Percentiles rank a stretch among this genome's conserved stretches.
These are phyloP conservation scores for Diplodia intermedia DNA, from an alignment of 2,329 filamentous ascomycete genomes.

Conservation along the genomic window DNA sequence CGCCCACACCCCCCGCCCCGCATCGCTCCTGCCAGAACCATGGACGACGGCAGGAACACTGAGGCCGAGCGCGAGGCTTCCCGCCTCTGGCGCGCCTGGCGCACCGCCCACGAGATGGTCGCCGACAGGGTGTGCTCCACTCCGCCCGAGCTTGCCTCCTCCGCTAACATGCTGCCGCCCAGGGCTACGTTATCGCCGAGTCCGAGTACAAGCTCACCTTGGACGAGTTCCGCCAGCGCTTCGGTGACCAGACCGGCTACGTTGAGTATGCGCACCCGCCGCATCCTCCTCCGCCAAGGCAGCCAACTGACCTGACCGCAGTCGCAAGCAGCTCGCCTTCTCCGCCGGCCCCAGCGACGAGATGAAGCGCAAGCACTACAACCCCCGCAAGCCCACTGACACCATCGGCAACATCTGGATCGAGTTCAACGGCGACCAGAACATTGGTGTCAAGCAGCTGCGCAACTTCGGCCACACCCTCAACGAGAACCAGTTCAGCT, in stretches of 20 bases:
- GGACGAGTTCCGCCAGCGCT: conserved; percentile 78
- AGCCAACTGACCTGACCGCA: conserved; percentile 49
- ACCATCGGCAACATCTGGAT: conserved; percentile 90
- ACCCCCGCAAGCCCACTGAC: conserved; percentile 70
- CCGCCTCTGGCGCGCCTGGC: conserved; percentile 91
- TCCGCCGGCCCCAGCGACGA: conserved; percentile 81
- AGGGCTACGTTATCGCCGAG: conserved; percentile 94
- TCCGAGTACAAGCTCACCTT: conserved; percentile 87
- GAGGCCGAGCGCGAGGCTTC: conserved; percentile 46
- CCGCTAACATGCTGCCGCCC: conserved; percentile 31
- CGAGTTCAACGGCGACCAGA: conserved; percentile 83
- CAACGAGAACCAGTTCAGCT: conserved; percentile 79
- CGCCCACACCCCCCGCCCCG: background rate
- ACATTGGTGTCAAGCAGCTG: conserved; percentile 90
- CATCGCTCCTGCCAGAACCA: conserved; percentile 33
- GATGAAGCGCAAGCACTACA: conserved; percentile 86
- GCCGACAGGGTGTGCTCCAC: conserved; percentile 74
- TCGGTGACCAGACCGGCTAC: conserved; percentile 73
- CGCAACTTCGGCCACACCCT: conserved; percentile 87
- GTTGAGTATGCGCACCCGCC: conserved; percentile 69
- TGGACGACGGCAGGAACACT: conserved; percentile 35
- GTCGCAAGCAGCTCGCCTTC: conserved; percentile 84
- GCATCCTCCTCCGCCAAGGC: background rate
- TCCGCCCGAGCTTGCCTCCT: background rate
- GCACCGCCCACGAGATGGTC: conserved; percentile 95